Conservation (phyloP, 73 alveolate species). For the Urostyla sp. region DNA sequence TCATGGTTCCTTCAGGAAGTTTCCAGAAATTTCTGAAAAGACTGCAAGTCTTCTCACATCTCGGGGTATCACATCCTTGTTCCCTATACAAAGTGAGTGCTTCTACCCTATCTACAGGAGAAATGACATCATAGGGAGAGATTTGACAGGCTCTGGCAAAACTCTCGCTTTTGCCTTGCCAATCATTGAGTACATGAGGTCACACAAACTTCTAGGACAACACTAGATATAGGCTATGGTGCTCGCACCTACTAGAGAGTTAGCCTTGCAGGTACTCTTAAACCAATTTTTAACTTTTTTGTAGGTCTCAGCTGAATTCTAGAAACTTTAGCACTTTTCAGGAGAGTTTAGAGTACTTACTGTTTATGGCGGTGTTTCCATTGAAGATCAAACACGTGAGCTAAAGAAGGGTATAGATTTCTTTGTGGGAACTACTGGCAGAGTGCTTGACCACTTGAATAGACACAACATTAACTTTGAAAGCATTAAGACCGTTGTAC, state of each 20-base stretch:
- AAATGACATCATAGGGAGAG: constrained; percentile 89
- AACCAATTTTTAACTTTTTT: background rate
- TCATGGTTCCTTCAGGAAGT: constrained; percentile 3
- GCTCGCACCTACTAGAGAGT: constrained; percentile 96
- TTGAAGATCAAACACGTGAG: constrained; percentile 91
- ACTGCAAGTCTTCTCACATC: constrained; percentile 30
- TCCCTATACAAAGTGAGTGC: constrained; percentile 86
- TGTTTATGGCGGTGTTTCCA: constrained; percentile 92
- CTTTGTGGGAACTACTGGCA: constrained; percentile 99
- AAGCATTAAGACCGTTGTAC: constrained; percentile 70
- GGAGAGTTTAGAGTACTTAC: constrained; percentile 70
- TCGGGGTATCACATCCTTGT: constrained; percentile 49
- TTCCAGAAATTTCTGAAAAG: constrained; percentile 55
- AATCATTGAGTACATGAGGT: constrained; percentile 82
- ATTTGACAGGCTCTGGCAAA: constrained; percentile 96
- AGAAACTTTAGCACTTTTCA: constrained; percentile 67
- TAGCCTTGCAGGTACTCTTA: constrained; percentile 82
- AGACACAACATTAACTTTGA: constrained; percentile 87
- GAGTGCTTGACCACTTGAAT: constrained; percentile 94
- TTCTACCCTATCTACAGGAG: constrained; percentile 88
- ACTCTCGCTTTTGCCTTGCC: constrained; percentile 96
- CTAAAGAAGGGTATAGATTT: constrained; percentile 95
- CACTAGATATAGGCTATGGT: constrained; percentile 72
- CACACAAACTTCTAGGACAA: constrained; percentile 63
- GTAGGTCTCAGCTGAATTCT: constrained; percentile 73